phyloP scores from a whole-genome alignment of 2,329 filamentous ascomycete species.

The Lasiodiplodia hormozganensis region DNA sequence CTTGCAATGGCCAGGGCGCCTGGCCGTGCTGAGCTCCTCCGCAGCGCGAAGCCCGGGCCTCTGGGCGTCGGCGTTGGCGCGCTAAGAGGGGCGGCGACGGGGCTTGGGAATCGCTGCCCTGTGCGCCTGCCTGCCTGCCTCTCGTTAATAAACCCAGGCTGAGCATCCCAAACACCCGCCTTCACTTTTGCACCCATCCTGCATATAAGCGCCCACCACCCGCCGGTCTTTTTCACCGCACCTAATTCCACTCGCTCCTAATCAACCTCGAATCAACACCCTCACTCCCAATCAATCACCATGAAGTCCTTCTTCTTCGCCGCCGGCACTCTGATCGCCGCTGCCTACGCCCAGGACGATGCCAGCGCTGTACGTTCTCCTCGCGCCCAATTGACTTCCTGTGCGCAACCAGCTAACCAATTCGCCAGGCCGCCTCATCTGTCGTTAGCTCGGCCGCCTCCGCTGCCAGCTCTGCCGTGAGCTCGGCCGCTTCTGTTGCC shows the following conservation, averaged over 20 bases:
- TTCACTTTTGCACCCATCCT: slow-evolving; percentile 5
- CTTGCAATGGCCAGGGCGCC: slow-evolving; percentile 15
- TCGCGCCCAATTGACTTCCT: background rate
- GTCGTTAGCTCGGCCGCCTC: slow-evolving; percentile 11
- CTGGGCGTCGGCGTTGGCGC: slow-evolving; percentile 7
- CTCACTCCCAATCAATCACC: slow-evolving; percentile 3
- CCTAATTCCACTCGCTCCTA: slow-evolving; percentile 23
- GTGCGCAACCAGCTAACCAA: background rate
- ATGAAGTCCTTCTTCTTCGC: slow-evolving; percentile 29
- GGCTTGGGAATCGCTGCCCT: background rate
- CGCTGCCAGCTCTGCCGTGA: background rate
- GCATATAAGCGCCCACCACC: slow-evolving; percentile 10
- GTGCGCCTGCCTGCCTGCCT: slow-evolving; percentile 10
- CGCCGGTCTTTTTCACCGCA: slow-evolving; percentile 2
- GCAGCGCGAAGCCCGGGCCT: slow-evolving; percentile 9
- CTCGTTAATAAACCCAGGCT: slow-evolving; percentile 12
- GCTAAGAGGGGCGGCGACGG: slow-evolving; percentile 5
- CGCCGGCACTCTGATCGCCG: slow-evolving; percentile 27
- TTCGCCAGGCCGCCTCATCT: background rate
- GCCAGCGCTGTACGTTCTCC: slow-evolving; percentile 4
- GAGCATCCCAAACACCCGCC: slow-evolving; percentile 21
- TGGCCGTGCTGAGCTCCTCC: slow-evolving; percentile 12
- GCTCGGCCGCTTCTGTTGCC: slow-evolving; percentile 4
- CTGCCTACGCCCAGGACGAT: slow-evolving; percentile 28
- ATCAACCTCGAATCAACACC: background rate